Conservation (phyloP, 2,329 filamentous ascomycete species). For the Colletotrichum chlorophyti region DNA sequence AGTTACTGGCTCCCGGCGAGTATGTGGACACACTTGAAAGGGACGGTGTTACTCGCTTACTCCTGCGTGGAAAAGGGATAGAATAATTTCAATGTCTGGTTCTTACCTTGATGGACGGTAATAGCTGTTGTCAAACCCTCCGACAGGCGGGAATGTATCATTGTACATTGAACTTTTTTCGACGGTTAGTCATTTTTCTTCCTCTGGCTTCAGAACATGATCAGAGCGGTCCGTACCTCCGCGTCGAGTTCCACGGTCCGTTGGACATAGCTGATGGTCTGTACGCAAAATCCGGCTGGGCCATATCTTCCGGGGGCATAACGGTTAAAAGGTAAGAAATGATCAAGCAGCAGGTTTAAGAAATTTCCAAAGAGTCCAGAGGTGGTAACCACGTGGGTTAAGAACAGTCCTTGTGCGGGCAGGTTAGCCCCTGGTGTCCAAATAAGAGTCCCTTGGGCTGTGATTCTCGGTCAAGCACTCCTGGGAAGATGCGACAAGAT, state of each 20-base stretch:
- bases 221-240: slow-evolving; percentile 55
- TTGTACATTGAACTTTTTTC: slow-evolving; percentile 41
- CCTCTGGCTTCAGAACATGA: slow-evolving; percentile 7
- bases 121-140: slow-evolving; percentile 43
- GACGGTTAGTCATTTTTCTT: slow-evolving; percentile 27
- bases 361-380: slow-evolving; percentile 15
- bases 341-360: slow-evolving; percentile 26
- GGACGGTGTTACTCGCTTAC: slow-evolving; percentile 40
- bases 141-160: slow-evolving; percentile 39
- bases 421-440: slow-evolving; percentile 28
- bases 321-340: slow-evolving; percentile 30
- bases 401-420: slow-evolving; percentile 28
- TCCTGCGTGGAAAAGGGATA: slow-evolving; percentile 14
- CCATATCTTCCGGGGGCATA: slow-evolving; percentile 50
- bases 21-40: slow-evolving; percentile 50
- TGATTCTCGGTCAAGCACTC: slow-evolving; percentile 29
- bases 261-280: slow-evolving; percentile 52
- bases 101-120: slow-evolving; percentile 48
- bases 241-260: slow-evolving; percentile 57
- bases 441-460: slow-evolving; percentile 26
- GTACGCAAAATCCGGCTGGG: slow-evolving; percentile 56
- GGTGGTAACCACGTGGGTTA: slow-evolving; percentile 30
- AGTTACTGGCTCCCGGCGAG: slow-evolving; percentile 38
- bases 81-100: slow-evolving; percentile 12
- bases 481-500: slow-evolving; percentile 28